These are phyloP conservation scores for Cutaneotrichosporon dermatis DNA, from an alignment of 1,284 basidiomycete species.

Conservation along the genomic window DNA sequence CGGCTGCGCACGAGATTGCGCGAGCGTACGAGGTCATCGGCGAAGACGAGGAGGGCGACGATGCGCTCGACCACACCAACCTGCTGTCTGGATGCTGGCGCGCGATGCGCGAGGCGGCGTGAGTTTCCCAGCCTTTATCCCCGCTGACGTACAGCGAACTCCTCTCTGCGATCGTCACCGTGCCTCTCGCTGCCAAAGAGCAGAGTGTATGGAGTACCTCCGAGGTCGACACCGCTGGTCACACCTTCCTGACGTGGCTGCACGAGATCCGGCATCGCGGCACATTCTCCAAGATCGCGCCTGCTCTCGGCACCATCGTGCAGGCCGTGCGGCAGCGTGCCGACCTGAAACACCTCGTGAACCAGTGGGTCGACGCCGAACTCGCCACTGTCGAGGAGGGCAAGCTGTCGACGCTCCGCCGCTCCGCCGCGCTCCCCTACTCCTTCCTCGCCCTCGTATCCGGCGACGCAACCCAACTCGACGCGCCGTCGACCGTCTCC, in stretches of 20 bases:
- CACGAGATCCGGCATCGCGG: slow-evolving; percentile 48
- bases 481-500: slow-evolving; percentile 28
- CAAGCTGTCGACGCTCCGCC: slow-evolving; percentile 42
- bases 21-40: slow-evolving; percentile 41
- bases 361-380: slow-evolving; percentile 42
- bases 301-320: slow-evolving; percentile 36
- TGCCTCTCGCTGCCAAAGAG: slow-evolving; percentile 18
- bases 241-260: slow-evolving; percentile 42
- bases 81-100: slow-evolving; percentile 47
- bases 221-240: slow-evolving; percentile 33
- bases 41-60: slow-evolving; percentile 28
- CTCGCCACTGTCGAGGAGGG: slow-evolving; percentile 37
- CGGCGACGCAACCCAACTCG: slow-evolving; percentile 30
- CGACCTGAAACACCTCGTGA: slow-evolving; percentile 22
- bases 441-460: slow-evolving; percentile 41
- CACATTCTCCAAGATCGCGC: slow-evolving; percentile 44
- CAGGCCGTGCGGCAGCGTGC: slow-evolving; percentile 24
- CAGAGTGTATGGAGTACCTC: slow-evolving; percentile 32
- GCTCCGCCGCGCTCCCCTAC: slow-evolving; percentile 47
- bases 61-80: slow-evolving; percentile 33
- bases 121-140: slow-evolving; percentile 8
- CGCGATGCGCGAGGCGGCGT: slow-evolving; percentile 46
- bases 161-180: slow-evolving; percentile 29
- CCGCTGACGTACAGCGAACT: slow-evolving; percentile 33
- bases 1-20: slow-evolving; percentile 47